Evolutionary conservation across 23 red algal genomes (phyloP).

Genomic region (Cyanidioschyzon merolae): DNA sequence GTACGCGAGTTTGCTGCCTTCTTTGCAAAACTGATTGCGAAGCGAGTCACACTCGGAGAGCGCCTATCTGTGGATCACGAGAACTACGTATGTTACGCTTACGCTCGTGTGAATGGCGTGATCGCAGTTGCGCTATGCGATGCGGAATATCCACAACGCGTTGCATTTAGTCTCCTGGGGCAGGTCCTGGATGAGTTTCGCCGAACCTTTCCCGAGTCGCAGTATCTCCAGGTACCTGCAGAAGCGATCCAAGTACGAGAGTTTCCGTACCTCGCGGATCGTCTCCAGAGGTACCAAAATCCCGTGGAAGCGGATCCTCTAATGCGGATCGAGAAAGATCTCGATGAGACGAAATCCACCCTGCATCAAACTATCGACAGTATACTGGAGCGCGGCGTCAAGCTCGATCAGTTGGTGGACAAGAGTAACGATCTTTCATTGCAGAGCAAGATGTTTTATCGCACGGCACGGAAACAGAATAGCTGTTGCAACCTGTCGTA

Average conservation of each 20-base stretch:
- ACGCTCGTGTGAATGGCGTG: constrained; percentile 54
- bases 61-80: constrained; percentile 87
- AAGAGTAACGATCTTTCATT: constrained; percentile 90
- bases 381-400: constrained; percentile 88
- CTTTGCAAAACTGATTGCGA: constrained; percentile 72
- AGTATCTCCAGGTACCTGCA: constrained; percentile 33
- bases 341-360: constrained; percentile 97
- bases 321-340: constrained; percentile 89
- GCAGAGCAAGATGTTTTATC: constrained; percentile 90
- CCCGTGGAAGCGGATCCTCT: constrained; percentile 86
- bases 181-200: constrained; percentile 87
- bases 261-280: constrained; percentile 41
- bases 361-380: constrained; percentile 95
- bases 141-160: constrained; percentile 85
- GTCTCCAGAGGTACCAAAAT: constrained; percentile 90
- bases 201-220: constrained; percentile 35
- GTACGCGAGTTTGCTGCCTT: constrained; percentile 88
- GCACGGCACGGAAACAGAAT: constrained; percentile 32
- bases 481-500: constrained; percentile 19
- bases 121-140: constrained; percentile 80
- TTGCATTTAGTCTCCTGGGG: constrained; percentile 84
- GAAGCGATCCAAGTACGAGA: constrained; percentile 17
- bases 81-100: constrained; percentile 59
- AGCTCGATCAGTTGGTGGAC: constrained; percentile 93
- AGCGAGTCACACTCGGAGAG: constrained; percentile 62